Evolutionary conservation across 1,284 basidiomycete genomes (phyloP).

Genomic region (Uromyces viciae-fabae): DNA sequence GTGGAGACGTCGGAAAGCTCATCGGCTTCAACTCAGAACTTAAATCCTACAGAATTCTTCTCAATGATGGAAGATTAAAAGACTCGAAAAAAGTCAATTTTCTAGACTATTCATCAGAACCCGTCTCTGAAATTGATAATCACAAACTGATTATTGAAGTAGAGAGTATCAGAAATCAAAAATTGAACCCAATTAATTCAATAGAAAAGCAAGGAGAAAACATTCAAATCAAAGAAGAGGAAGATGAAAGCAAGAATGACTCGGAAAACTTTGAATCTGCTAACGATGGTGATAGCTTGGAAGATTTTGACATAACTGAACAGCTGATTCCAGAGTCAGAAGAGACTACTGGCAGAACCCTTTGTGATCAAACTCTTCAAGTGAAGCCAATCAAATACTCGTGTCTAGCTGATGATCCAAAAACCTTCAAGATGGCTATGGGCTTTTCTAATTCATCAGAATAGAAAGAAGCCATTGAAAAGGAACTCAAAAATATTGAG

Average conservation of each 20-base stretch:
- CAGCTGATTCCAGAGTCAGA: background rate
- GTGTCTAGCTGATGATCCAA: background rate
- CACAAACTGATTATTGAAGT: too few relatives aligned
- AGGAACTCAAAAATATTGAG: background rate
- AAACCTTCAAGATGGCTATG: background rate
- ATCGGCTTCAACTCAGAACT: background rate
- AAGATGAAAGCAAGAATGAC: too few relatives aligned
- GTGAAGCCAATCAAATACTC: background rate
- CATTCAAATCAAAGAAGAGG: background rate
- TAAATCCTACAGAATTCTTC: background rate
- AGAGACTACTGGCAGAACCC: background rate
- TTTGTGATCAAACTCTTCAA: background rate
- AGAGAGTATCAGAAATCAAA: background rate
- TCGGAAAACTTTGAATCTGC: too few relatives aligned
- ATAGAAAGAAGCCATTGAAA: background rate
- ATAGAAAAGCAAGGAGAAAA: background rate
- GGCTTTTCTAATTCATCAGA: background rate
- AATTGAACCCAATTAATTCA: background rate
- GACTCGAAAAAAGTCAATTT: background rate
- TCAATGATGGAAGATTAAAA: background rate
- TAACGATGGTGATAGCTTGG: background rate
- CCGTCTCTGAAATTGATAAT: too few relatives aligned
- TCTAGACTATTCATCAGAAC: too few relatives aligned
- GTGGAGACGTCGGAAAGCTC: background rate
- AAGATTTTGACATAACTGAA: background rate